Evolutionary conservation across 306 rosid species (phyloP).

Genomic region (Rubus parviflorus): DNA sequence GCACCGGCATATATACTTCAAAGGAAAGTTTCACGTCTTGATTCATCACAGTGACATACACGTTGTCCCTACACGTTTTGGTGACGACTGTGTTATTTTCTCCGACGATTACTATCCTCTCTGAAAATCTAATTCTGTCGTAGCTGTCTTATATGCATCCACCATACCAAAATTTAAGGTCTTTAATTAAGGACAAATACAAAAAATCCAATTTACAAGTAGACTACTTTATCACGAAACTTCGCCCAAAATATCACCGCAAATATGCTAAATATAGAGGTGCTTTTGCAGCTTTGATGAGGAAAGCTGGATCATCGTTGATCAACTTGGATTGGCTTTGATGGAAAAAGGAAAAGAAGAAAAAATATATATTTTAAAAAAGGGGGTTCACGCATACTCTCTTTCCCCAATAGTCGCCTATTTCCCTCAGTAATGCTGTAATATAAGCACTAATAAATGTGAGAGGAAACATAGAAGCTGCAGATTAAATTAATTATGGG

Average conservation of each 20-base stretch:
- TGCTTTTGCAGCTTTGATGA: slow-evolving; percentile 8
- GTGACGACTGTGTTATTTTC: background rate
- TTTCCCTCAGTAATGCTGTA: slow-evolving; percentile 17
- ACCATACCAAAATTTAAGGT: background rate
- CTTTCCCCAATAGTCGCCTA: slow-evolving; percentile 32
- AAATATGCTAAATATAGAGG: slow-evolving; percentile 4
- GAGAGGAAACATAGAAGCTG: slow-evolving; percentile 1
- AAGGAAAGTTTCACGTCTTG: background rate
- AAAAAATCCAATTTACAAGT: background rate
- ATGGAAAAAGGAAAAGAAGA: background rate
- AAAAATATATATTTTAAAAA: no score
- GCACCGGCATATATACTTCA: background rate
- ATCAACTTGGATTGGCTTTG: background rate
- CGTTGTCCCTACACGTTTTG: background rate
- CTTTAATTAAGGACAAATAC: background rate
- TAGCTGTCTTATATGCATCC: background rate
- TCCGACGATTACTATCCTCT: background rate
- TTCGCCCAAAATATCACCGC: background rate
- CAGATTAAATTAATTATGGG: background rate
- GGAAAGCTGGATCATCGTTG: background rate
- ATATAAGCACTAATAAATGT: background rate
- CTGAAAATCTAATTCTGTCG: background rate
- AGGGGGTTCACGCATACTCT: slow-evolving; percentile 21
- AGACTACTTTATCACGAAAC: slow-evolving; percentile 11
- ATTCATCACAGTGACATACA: background rate